Evolutionary conservation across 148 eudicot genomes (phyloP).

Genomic region (Vaccinium darrowii): DNA sequence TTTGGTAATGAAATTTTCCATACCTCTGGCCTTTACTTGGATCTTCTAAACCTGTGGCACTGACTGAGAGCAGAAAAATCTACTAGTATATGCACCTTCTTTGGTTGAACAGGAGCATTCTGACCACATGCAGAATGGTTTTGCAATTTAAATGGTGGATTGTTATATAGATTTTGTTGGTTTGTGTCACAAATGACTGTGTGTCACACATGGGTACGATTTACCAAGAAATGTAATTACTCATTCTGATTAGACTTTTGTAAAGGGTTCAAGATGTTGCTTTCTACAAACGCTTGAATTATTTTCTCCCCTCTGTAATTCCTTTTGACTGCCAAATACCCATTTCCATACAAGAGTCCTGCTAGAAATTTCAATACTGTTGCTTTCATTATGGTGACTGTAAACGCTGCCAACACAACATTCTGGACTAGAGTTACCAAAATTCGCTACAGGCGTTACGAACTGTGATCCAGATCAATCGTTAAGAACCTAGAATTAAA

Average conservation of each 20-base stretch:
- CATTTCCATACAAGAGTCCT: neutral
- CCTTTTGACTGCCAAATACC: neutral
- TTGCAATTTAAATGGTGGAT: neutral
- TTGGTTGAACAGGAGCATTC: neutral
- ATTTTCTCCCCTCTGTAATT: neutral
- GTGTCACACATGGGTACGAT: neutral
- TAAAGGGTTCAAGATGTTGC: neutral
- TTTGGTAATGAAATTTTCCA: neutral
- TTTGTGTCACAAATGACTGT: neutral
- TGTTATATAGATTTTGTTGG: neutral
- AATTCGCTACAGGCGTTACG: no score
- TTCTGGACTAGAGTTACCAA: neutral
- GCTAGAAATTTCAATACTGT: neutral
- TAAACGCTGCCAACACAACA: neutral
- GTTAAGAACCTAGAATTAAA: neutral
- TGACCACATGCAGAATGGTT: neutral
- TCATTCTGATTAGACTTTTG: neutral
- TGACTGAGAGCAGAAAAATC: neutral
- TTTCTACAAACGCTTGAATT: neutral
- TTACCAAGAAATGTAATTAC: neutral
- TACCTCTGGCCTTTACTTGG: neutral
- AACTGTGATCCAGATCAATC: neutral
- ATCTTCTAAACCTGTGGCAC: neutral
- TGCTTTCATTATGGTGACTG: neutral
- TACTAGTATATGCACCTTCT: neutral